phyloP scores from a whole-genome alignment of 768 basidiomycete species.

The Tricholoma terreum region DNA sequence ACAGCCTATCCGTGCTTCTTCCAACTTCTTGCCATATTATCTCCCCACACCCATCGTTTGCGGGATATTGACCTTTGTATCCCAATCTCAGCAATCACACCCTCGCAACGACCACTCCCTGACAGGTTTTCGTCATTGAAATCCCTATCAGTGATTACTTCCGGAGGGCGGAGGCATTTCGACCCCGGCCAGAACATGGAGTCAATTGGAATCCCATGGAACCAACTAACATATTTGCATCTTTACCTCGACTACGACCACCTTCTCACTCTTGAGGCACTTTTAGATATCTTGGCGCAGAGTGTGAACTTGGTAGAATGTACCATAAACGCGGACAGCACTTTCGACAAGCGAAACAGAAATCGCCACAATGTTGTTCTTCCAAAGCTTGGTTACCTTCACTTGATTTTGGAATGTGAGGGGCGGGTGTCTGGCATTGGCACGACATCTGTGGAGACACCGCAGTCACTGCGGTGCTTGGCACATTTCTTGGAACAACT shows the following conservation, averaged over 20 bases:
- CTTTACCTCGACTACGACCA: conserved; percentile 33
- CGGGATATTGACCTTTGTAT: conserved; percentile 32
- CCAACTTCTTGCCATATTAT: conserved; percentile 27
- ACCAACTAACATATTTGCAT: conserved; percentile 35
- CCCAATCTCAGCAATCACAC: conserved; percentile 26
- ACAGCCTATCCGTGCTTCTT: not conserved
- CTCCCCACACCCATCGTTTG: conserved; percentile 35
- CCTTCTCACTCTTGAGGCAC: conserved; percentile 35
- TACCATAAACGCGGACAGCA: conserved; percentile 31
- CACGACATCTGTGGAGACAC: conserved; percentile 10
- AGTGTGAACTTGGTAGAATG: conserved; percentile 30
- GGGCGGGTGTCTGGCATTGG: no score
- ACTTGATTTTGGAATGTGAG: no score
- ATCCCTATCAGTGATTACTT: conserved; percentile 29
- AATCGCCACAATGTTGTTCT: conserved; percentile 16
- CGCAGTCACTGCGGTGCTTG: conserved; percentile 24
- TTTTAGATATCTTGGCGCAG: conserved; percentile 30
- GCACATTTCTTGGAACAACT: conserved; percentile 31
- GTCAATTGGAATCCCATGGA: conserved; percentile 34
- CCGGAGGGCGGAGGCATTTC: conserved; percentile 20
- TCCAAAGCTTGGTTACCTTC: conserved; percentile 30
- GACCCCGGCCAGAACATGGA: conserved; percentile 22
- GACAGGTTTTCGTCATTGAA: conserved; percentile 25
- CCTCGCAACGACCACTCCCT: conserved; percentile 21
- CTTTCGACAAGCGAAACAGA: conserved; percentile 12